phyloP scores from a whole-genome alignment of 2,329 filamentous ascomycete species.

The Coniella lustricola region DNA sequence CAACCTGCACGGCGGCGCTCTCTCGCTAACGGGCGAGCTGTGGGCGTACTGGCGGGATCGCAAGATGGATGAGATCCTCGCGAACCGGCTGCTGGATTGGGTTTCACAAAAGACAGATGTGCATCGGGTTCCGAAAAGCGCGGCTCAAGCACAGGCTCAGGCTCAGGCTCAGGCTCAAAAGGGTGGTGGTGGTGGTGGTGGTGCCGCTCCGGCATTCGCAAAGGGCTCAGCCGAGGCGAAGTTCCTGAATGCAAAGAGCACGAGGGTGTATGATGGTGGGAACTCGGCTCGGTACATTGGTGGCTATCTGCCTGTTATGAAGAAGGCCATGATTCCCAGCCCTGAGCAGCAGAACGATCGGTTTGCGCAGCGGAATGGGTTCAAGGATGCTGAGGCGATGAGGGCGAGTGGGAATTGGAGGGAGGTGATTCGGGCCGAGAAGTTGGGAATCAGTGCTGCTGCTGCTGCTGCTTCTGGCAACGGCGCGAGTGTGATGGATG shows the following conservation, averaged over 20 bases:
- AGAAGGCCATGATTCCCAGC: slow-evolving; percentile 40
- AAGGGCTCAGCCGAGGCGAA: slow-evolving; percentile 29
- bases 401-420: slow-evolving; percentile 30
- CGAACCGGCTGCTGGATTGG: slow-evolving; percentile 64
- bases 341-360: slow-evolving; percentile 52
- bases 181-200: no score
- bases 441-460: neutral
- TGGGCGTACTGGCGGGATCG: slow-evolving; percentile 78
- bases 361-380: slow-evolving; percentile 57
- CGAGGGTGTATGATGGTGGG: slow-evolving; percentile 48
- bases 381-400: slow-evolving; percentile 44
- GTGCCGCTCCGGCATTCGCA: no score
- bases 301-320: slow-evolving; percentile 48
- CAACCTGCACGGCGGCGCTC: slow-evolving; percentile 56
- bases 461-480: neutral
- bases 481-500: no score
- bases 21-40: slow-evolving; percentile 60
- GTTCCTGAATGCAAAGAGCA: slow-evolving; percentile 20
- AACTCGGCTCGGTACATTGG: slow-evolving; percentile 44
- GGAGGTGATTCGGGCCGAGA: slow-evolving; percentile 19
- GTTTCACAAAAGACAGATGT: slow-evolving; percentile 34
- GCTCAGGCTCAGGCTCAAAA: no score
- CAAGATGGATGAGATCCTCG: slow-evolving; percentile 86
- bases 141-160: no score
- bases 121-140: slow-evolving; percentile 28